Evolutionary conservation across 73 alveolate genomes (phyloP).

Genomic region (Tetrahymena thermophila): DNA sequence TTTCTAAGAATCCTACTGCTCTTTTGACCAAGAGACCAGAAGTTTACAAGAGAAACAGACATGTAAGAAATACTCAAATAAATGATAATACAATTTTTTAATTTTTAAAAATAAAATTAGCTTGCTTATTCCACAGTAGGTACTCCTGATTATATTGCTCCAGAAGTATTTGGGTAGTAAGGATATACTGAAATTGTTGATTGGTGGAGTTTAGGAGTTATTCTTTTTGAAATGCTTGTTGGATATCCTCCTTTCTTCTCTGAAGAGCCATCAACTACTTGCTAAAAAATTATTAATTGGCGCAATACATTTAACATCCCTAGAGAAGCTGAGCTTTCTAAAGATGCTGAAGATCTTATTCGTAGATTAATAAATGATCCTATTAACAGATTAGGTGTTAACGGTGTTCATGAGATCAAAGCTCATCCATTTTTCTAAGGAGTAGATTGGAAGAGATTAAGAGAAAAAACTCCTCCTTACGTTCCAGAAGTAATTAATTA

Average conservation of each 20-base stretch:
- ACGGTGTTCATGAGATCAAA: constrained; percentile 80
- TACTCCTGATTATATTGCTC: constrained; percentile 98
- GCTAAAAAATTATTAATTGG: constrained; percentile 80
- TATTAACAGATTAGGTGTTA: constrained; percentile 66
- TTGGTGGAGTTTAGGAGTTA: constrained; percentile 93
- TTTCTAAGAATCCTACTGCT: constrained; percentile 49
- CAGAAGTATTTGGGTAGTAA: constrained; percentile 90
- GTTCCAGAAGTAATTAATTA: constrained; percentile 53
- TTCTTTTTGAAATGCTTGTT: constrained; percentile 81
- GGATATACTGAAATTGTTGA: constrained; percentile 78
- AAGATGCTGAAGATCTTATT: constrained; percentile 74
- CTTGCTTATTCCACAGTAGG: constrained; percentile 70
- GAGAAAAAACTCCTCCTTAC: constrained; percentile 71
- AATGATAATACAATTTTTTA: too few species aligned
- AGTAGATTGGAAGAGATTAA: constrained; percentile 78
- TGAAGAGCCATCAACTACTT: constrained; percentile 77
- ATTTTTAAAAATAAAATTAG: not conserved
- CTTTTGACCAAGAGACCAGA: constrained; percentile 27
- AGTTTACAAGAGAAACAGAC: not conserved
- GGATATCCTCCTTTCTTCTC: constrained; percentile 90
- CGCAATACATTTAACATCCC: constrained; percentile 65
- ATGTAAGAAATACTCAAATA: not conserved
- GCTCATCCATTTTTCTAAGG: constrained; percentile 91
- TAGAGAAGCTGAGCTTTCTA: constrained; percentile 69
- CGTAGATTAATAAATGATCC: constrained; percentile 65